A percentile compares a stretch with the other conserved stretches of the same genome.
phyloP scores from a whole-genome alignment of 2,329 filamentous ascomycete species.

The Aspergillus luchuensis region DNA sequence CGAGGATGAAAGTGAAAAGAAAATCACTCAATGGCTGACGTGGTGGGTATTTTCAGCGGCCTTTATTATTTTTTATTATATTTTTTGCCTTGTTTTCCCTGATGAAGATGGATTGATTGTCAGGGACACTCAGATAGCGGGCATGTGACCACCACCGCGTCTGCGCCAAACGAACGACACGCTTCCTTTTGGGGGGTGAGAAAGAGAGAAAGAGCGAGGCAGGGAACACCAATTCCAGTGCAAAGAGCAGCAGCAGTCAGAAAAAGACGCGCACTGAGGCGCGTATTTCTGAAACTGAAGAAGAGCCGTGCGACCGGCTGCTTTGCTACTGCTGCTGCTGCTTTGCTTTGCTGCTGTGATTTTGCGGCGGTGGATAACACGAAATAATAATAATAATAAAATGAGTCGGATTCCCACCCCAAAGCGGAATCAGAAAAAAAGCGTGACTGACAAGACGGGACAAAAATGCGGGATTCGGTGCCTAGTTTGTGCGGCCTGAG shows the following conservation, averaged over 20 bases:
- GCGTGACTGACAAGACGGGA: background rate
- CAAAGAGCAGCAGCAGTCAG: background rate
- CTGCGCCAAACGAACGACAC: background rate
- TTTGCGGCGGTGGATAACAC: background rate
- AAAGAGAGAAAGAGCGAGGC: background rate
- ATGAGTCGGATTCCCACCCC: background rate
- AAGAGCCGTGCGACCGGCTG: background rate
- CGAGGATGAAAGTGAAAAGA: background rate
- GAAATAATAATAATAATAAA: conserved; percentile 1
- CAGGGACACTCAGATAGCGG: background rate
- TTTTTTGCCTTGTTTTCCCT: no score
- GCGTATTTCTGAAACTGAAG: background rate
- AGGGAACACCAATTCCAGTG: no score
- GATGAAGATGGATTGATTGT: background rate
- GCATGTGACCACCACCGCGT: conserved; percentile 21
- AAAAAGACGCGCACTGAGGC: conserved; percentile 5
- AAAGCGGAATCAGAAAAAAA: conserved; percentile 2
- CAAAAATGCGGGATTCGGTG: background rate
- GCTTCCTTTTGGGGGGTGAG: background rate
- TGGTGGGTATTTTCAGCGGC: background rate
- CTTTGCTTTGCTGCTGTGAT: background rate
- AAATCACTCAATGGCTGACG: background rate
- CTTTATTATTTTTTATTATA: no score
- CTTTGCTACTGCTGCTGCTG: background rate
- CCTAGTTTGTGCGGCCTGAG: background rate